These are phyloP conservation scores for Cadophora malorum DNA, from an alignment of 2,329 filamentous ascomycete species.

Conservation along the genomic window DNA sequence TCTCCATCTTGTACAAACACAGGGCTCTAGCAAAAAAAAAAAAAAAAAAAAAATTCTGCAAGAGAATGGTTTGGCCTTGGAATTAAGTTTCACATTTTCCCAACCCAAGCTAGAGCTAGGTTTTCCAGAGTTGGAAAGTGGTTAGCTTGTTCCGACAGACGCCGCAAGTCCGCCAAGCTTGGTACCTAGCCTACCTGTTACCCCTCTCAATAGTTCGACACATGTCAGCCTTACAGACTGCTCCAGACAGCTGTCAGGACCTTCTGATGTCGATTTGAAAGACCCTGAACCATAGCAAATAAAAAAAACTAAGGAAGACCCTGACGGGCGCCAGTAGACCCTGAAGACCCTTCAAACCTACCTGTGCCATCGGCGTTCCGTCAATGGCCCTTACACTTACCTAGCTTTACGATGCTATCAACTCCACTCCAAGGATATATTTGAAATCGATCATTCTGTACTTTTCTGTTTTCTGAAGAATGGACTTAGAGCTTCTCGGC, in stretches of 20 bases:
- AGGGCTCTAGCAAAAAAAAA: background rate
- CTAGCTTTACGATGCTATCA: no score
- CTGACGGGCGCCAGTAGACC: no score
- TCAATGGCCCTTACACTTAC: no score
- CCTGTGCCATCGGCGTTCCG: no score
- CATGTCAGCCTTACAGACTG: background rate
- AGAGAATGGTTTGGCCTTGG: background rate
- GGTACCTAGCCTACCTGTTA: background rate
- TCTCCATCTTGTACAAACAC: background rate
- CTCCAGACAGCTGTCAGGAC: background rate
- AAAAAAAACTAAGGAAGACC: no score
- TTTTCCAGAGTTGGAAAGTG: background rate
- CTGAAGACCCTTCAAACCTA: no score
- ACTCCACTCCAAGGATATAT: no score
- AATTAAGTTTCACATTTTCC: background rate
- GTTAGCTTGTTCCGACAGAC: background rate
- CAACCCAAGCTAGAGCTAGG: background rate
- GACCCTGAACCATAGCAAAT: no score
- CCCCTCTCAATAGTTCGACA: conserved; percentile 9
- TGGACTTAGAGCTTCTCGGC: no score
- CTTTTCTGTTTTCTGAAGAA: background rate
- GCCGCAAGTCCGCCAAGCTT: background rate
- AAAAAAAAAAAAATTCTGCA: background rate
- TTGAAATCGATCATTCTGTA: no score
- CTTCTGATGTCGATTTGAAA: background rate